A percentile compares a stretch with the other conserved stretches of the same genome.
Evolutionary conservation across 176 grass and related monocot genomes (phyloP).

Genomic region (Panicum miliaceum): DNA sequence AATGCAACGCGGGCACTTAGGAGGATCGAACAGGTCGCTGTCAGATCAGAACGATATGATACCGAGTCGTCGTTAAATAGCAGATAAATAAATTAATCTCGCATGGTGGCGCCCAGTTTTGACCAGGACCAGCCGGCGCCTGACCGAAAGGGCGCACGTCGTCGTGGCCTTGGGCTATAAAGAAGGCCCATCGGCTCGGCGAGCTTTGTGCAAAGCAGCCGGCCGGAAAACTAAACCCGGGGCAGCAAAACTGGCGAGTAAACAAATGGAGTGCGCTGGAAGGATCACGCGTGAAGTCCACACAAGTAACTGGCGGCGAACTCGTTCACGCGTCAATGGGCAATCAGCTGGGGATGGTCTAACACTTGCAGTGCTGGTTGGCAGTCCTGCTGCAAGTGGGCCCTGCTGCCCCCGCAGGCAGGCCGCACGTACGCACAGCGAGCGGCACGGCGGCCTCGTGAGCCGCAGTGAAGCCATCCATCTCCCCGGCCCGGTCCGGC

Average conservation of each 20-base stretch:
- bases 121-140: not conserved
- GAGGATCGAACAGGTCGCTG: slow-evolving; percentile 48
- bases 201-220: not conserved
- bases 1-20: slow-evolving; percentile 9
- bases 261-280: not conserved
- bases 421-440: not conserved
- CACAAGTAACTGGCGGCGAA: not conserved
- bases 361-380: not conserved
- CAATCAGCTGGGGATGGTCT: not conserved
- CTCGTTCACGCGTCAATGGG: not conserved
- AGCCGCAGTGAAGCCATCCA: not conserved
- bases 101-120: slow-evolving; percentile 17
- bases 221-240: no score
- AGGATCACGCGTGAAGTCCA: not conserved
- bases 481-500: no score
- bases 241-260: slow-evolving; percentile 1
- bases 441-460: slow-evolving; percentile 5
- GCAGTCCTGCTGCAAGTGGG: no score
- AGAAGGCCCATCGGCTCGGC: no score
- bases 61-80: slow-evolving; percentile 26
- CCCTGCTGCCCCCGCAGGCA: no score
- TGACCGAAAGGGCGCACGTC: not conserved
- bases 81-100: slow-evolving; percentile 15
- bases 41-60: slow-evolving; percentile 33
- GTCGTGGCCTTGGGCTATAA: not conserved